A percentile compares a stretch with the other conserved stretches of the same genome.
phyloP scores from a whole-genome alignment of 768 basidiomycete genomes.

The Gymnopilus junonius region DNA sequence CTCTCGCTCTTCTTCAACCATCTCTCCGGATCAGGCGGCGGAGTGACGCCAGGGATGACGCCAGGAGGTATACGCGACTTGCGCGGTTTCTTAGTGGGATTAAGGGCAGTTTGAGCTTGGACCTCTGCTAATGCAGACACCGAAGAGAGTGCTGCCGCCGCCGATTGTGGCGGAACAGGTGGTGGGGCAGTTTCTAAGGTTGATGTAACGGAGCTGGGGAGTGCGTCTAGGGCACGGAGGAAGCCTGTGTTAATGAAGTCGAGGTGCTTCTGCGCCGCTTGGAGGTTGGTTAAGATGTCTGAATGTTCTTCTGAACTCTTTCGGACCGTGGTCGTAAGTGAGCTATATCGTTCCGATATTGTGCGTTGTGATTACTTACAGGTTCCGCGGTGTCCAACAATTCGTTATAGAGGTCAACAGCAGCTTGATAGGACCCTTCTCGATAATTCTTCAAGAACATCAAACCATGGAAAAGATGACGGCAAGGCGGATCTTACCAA shows the following conservation, averaged over 20 bases:
- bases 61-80: conserved; percentile 73
- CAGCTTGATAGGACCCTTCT: conserved; percentile 71
- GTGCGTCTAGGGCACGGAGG: conserved; percentile 61
- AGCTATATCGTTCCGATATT: background rate
- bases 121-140: conserved; percentile 31
- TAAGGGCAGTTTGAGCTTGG: conserved; percentile 34
- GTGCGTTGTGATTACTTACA: conserved; percentile 49
- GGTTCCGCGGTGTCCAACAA: conserved; percentile 79
- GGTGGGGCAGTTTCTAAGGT: conserved; percentile 70
- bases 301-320: conserved; percentile 88
- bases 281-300: conserved; percentile 85
- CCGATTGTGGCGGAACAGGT: conserved; percentile 37
- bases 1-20: conserved; percentile 90
- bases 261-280: conserved; percentile 79
- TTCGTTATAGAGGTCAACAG: conserved; percentile 80
- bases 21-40: conserved; percentile 83
- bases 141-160: conserved; percentile 35
- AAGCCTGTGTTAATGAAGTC: conserved; percentile 82
- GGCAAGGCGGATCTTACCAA: conserved; percentile 55
- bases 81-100: conserved; percentile 51
- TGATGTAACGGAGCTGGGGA: conserved; percentile 55
- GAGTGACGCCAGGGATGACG: conserved; percentile 80
- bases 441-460: conserved; percentile 66
- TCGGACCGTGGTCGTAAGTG: conserved; percentile 1
- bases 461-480: background rate